Evolutionary conservation across 176 grass and related monocot species (phyloP), one percentile per base, ranked within the genome.

Genomic region (Musa acuminata): DNA sequence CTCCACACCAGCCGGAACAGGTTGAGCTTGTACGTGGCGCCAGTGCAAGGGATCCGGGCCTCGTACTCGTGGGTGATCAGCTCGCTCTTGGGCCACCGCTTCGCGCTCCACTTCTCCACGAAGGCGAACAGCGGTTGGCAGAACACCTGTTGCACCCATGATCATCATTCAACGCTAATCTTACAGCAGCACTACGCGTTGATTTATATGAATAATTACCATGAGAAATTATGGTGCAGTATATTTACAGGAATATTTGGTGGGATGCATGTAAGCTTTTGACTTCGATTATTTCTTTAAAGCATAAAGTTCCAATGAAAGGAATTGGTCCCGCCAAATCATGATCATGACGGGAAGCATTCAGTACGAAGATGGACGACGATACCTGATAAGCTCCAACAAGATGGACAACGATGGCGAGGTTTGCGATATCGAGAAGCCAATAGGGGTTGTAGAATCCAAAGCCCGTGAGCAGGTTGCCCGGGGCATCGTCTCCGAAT

Each of bases 381-480:
- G 14, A 67, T 52, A 86, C 87, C 81, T 90, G 87, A 53, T 86
- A 90, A 11, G 84, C 87, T 27, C 84, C 87, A 19, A 90, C 74
- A 12, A 90, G 81, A 76, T 90, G 87, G 9, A 90, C 57, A 10
- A 90, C 81, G 63, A 90, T 90, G 53, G 84, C 84, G 49, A 84
- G 74, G 72, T 90, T 90, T 12, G 84, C 84, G 49, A 90, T 77
- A 49, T 90, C 88, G 7, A 90, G 62, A 49, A 90, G 81, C 88
- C 88, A 90, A 69, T 79, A 90, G 0, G 88, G 88, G 8, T 82
- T 82, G 81, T 84, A 90, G 74, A 86, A 90, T 17, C 84, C 88
- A 17, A 90, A 90, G 20, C 88, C 88, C 5, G 84, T 90, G 5
- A 90, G 84, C 17, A 90, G 65, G 67, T 90, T 90, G 9, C 77